Evolutionary conservation across 1,284 basidiomycete species (phyloP).

Genomic region (Ceratobasidium theobromae): DNA sequence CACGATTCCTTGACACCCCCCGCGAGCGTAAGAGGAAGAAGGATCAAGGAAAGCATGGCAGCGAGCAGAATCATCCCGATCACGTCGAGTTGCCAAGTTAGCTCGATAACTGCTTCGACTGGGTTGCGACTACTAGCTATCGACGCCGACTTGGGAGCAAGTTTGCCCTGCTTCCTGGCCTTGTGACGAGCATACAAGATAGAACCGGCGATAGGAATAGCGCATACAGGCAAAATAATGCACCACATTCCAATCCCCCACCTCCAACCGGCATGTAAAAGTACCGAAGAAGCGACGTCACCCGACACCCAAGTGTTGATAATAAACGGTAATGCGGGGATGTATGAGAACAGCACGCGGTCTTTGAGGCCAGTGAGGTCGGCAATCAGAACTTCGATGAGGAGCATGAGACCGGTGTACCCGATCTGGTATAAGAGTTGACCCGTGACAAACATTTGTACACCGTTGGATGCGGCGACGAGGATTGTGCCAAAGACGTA

Average conservation of each 20-base stretch:
- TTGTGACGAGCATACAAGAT: constrained; percentile 41
- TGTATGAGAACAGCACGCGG: constrained; percentile 47
- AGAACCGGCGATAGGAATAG: constrained; percentile 42
- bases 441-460: constrained; percentile 44
- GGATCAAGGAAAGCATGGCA: constrained; percentile 43
- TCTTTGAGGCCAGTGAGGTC: constrained; percentile 46
- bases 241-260: constrained; percentile 49
- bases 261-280: constrained; percentile 43
- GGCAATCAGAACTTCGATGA: constrained; percentile 47
- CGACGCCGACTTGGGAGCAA: constrained; percentile 40
- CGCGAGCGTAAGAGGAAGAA: constrained; percentile 47
- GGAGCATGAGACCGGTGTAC: constrained; percentile 44
- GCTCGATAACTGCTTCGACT: constrained; percentile 39
- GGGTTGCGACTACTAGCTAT: constrained; percentile 39
- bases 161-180: constrained; percentile 39
- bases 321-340: constrained; percentile 47
- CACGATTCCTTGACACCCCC: constrained; percentile 42
- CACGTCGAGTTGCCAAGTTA: constrained; percentile 47
- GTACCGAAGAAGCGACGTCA: constrained; percentile 42
- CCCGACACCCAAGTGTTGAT: constrained; percentile 48
- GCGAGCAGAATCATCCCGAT: constrained; percentile 45
- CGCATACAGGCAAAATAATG: constrained; percentile 46
- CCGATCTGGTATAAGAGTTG: constrained; percentile 45
- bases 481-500: constrained; percentile 46
- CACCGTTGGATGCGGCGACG: constrained; percentile 41